A percentile compares a stretch with the other conserved stretches of the same genome.
These are phyloP conservation scores for Talaromyces wortmannii DNA, from an alignment of 495 filamentous ascomycete species.

Conservation along the genomic window DNA sequence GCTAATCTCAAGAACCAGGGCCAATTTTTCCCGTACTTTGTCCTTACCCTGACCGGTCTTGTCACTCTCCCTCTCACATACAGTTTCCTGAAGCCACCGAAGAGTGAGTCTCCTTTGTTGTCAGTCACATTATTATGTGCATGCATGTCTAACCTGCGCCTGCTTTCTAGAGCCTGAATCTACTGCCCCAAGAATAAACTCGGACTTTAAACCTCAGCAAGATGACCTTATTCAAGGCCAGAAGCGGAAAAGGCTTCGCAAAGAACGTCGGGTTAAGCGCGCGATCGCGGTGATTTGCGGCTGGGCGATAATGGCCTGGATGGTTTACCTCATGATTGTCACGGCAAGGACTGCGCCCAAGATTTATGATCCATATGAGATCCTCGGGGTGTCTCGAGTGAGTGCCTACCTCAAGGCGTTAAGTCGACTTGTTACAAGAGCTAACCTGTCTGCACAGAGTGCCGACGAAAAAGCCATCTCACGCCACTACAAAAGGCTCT, in stretches of 20 bases:
- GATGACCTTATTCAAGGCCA: constrained; percentile 76
- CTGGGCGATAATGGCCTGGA: constrained; percentile 81
- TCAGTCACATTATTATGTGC: neutral
- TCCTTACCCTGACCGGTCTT: constrained; percentile 81
- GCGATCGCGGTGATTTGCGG: constrained; percentile 66
- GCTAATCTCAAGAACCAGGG: constrained; percentile 45
- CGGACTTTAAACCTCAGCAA: constrained; percentile 77
- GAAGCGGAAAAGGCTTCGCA: constrained; percentile 81
- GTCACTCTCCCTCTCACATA: constrained; percentile 90
- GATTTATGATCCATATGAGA: constrained; percentile 95
- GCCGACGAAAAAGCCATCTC: constrained; percentile 87
- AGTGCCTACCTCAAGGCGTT: constrained; percentile 10
- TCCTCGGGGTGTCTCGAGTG: constrained; percentile 78
- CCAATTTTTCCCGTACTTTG: constrained; percentile 98
- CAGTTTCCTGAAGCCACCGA: constrained; percentile 69
- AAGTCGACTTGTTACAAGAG: neutral
- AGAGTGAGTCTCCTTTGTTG: constrained; percentile 44
- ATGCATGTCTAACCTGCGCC: constrained; percentile 1
- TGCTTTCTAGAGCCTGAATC: constrained; percentile 49
- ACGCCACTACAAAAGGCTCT: constrained; percentile 76
- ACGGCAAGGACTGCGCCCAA: constrained; percentile 67
- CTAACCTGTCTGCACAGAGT: constrained; percentile 40
- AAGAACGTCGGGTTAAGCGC: constrained; percentile 85
- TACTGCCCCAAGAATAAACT: constrained; percentile 60
- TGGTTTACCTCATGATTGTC: constrained; percentile 83